Evolutionary conservation across 805 yeast genomes (phyloP).

Genomic region (Starmerella vaccinii): DNA sequence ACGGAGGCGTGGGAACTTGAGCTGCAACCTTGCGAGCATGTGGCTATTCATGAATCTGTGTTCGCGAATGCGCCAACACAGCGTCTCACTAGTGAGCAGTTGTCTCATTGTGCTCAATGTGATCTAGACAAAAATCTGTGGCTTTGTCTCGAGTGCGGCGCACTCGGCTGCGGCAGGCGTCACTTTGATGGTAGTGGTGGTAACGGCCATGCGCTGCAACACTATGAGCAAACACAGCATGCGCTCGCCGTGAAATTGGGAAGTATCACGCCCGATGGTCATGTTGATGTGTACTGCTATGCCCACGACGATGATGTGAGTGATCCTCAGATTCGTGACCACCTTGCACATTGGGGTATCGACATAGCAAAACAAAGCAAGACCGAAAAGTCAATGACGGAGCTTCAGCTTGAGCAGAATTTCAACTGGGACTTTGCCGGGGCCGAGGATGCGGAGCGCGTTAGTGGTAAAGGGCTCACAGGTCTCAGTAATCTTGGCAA

Average conservation of each 20-base stretch:
- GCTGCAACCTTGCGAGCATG: constrained; percentile 68
- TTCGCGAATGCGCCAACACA: constrained; percentile 6
- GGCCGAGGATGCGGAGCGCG: constrained; percentile 46
- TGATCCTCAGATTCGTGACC: constrained; percentile 47
- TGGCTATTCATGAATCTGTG: constrained; percentile 37
- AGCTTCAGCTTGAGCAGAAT: constrained; percentile 86
- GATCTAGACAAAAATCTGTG: constrained; percentile 66
- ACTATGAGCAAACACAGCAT: constrained; percentile 52
- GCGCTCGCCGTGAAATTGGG: constrained; percentile 86
- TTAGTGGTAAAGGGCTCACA: constrained; percentile 67
- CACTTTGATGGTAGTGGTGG: constrained; percentile 96
- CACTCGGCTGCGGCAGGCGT: constrained; percentile 86
- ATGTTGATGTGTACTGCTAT: constrained; percentile 81
- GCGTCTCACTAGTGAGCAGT: constrained; percentile 8
- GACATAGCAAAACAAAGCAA: constrained; percentile 46
- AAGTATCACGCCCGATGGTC: constrained; percentile 61
- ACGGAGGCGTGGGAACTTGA: constrained; percentile 89
- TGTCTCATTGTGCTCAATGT: constrained; percentile 32
- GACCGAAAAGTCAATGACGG: constrained; percentile 81
- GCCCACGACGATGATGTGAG: constrained; percentile 78
- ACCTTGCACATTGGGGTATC: constrained; percentile 54
- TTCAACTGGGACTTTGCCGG: constrained; percentile 85
- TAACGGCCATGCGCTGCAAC: constrained; percentile 77
- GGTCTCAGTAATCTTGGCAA: constrained; percentile 89
- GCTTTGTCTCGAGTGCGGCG: constrained; percentile 87